Conservation (phyloP, 2,329 filamentous ascomycete genomes). For the Ampelomyces quisqualis region DNA sequence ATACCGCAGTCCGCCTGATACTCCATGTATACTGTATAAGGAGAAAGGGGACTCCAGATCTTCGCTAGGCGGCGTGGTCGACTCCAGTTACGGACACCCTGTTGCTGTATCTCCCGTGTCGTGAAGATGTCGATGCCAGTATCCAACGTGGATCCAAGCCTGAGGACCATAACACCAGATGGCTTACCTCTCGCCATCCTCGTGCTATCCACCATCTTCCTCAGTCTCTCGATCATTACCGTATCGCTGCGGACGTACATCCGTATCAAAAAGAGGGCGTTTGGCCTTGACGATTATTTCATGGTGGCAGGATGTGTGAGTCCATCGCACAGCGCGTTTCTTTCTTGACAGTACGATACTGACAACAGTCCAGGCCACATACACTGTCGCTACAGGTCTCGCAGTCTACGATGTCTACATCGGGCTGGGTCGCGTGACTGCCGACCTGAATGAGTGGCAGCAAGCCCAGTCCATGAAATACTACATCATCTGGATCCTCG, state of each 20-base stretch:
- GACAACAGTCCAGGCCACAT: slow-evolving; percentile 18
- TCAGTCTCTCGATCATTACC: slow-evolving; percentile 15
- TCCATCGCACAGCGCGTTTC: background rate
- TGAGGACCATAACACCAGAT: slow-evolving; percentile 14
- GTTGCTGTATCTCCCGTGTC: background rate
- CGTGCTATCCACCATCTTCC: slow-evolving; percentile 15
- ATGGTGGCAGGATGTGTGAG: slow-evolving; percentile 18
- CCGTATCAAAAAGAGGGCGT: slow-evolving; percentile 16
- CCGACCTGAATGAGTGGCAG: slow-evolving; percentile 24
- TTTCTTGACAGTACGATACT: too few species aligned
- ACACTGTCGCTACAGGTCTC: slow-evolving; percentile 14
- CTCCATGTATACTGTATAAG: too few species aligned
- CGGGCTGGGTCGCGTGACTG: slow-evolving; percentile 20
- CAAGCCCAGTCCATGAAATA: slow-evolving; percentile 21
- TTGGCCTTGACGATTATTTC: slow-evolving; percentile 22
- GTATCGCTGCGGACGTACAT: slow-evolving; percentile 21
- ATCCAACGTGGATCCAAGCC: slow-evolving; percentile 11
- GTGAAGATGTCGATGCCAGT: slow-evolving; percentile 1
- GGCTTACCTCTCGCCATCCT: slow-evolving; percentile 22
- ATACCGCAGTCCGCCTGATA: too few species aligned
- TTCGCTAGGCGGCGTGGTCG: background rate
- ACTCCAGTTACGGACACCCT: background rate
- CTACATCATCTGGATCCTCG: slow-evolving; percentile 30
- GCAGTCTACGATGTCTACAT: slow-evolving; percentile 19
- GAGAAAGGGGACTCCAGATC: background rate